A percentile compares a stretch with the other conserved stretches of the same genome.
Conservation (phyloP, 2,329 filamentous ascomycete species). For the Cercospora sojina region DNA sequence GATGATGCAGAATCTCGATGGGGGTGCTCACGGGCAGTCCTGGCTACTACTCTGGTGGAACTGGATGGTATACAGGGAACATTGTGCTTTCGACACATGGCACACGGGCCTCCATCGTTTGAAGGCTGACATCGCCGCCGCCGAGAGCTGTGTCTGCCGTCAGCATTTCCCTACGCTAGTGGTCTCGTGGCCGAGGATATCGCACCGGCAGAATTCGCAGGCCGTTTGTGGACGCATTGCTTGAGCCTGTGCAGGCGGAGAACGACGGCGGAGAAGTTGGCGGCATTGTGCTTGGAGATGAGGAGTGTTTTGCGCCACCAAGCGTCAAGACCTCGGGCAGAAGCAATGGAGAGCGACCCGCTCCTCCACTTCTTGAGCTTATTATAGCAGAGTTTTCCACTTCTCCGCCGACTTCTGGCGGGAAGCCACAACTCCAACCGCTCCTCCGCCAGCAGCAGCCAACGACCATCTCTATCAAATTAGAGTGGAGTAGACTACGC, state of each 20-base stretch:
- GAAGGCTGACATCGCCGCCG: conserved; percentile 10
- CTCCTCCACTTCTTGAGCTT: neutral
- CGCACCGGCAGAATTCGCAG: conserved; percentile 14
- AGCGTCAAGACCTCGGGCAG: neutral
- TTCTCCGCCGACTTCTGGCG: neutral
- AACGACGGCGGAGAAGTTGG: neutral
- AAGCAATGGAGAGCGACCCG: neutral
- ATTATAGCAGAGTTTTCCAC: conserved; percentile 1
- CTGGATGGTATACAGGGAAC: conserved; percentile 10
- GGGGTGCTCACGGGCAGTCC: neutral
- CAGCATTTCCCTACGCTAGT: neutral
- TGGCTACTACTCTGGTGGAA: neutral
- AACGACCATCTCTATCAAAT: neutral
- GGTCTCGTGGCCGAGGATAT: neutral
- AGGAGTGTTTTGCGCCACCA: neutral
- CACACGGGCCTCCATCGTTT: conserved; percentile 4
- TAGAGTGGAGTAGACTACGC: too few species aligned
- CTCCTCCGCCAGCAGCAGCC: neutral
- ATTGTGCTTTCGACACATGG: conserved; percentile 10
- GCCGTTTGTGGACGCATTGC: conserved; percentile 12
- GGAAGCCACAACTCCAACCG: neutral
- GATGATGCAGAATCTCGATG: neutral
- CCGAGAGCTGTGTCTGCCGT: neutral
- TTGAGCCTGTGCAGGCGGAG: neutral
- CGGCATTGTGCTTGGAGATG: neutral